Evolutionary conservation across 495 filamentous ascomycete genomes (phyloP), one percentile per base, ranked within the genome.

Genomic region (Daldinia childiae): DNA sequence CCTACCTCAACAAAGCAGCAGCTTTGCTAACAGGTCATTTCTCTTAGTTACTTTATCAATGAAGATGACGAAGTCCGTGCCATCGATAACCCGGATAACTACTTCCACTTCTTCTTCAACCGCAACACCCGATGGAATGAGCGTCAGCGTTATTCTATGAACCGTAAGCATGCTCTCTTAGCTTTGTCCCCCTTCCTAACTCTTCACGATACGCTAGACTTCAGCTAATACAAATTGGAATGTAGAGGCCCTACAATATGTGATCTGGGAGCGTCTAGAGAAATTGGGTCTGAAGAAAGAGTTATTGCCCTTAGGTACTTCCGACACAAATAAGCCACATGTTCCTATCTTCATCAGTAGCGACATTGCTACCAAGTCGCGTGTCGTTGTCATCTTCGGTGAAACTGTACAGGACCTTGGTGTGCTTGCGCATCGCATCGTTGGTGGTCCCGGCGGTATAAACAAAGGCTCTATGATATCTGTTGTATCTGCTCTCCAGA

Each of bases 381-480:
- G 91, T 12, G 80, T 97, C 9, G 79, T 96, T n/a, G 77, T 97
- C 59, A 81, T 95, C 60, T 85, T 96, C 69, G 90, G 91, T 64
- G 90, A 95, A 64, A 75, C 84, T 1, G 68, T 62, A 11, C 91
- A 96, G 73, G 90, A 95, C 58, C 82, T 95, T 3, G 93, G 92
- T 3, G 81, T 94, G 57, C 87, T 92, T 71, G 86, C 92, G 6
- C 90, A 91, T 73, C 90, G 93, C 14, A 81, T 86, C 6, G 76
- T 90, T 19, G 84, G 87, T 61, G 79, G 85, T 2, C 67, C 74
- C 0, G 86, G 87, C 3, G 87, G 91, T 48, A 83, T 96, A 72
- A 81, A 89, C 71, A 81, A 82, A 5, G 93, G 92, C 26, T 91
- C 90, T 4, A 84, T 87, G 29, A 76, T 94, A 34, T 78, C 84